These are phyloP conservation scores for Starmerella scarabaei DNA, from an alignment of 805 yeast genomes.

Conservation along the genomic window DNA sequence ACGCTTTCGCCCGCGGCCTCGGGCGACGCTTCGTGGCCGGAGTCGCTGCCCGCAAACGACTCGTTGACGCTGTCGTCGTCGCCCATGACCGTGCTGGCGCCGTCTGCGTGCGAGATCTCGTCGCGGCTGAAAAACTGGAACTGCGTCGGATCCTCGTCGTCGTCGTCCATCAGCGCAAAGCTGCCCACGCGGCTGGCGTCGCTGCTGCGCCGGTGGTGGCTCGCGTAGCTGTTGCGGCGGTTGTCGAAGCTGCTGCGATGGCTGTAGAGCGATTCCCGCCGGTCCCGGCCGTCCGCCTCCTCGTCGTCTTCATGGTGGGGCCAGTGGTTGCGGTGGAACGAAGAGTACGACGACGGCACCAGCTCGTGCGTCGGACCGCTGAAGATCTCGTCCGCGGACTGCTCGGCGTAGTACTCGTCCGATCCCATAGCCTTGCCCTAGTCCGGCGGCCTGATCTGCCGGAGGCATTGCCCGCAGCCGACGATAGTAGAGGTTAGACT, in stretches of 20 bases:
- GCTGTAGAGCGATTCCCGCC: slow-evolving; percentile 9
- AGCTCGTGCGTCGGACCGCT: slow-evolving; percentile 62
- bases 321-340: slow-evolving; percentile 40
- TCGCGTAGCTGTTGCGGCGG: not conserved
- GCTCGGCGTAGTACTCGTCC: slow-evolving; percentile 24
- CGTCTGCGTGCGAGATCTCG: slow-evolving; percentile 77
- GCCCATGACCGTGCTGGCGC: slow-evolving; percentile 55
- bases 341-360: slow-evolving; percentile 55
- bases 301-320: slow-evolving; percentile 14
- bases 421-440: no score
- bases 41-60: not conserved
- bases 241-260: not conserved
- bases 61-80: slow-evolving; percentile 26
- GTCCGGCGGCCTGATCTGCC: no score
- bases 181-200: slow-evolving; percentile 5
- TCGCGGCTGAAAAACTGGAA: slow-evolving; percentile 75
- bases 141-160: slow-evolving; percentile 7
- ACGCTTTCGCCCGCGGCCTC: not conserved
- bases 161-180: slow-evolving; percentile 4
- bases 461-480: no score
- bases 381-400: slow-evolving; percentile 40
- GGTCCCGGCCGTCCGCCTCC: slow-evolving; percentile 6
- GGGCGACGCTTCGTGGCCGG: slow-evolving; percentile 8
- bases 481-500: no score
- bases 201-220: slow-evolving; percentile 8